Conservation (phyloP, 2,329 filamentous ascomycete genomes). For the Aspergillus jensenii region DNA sequence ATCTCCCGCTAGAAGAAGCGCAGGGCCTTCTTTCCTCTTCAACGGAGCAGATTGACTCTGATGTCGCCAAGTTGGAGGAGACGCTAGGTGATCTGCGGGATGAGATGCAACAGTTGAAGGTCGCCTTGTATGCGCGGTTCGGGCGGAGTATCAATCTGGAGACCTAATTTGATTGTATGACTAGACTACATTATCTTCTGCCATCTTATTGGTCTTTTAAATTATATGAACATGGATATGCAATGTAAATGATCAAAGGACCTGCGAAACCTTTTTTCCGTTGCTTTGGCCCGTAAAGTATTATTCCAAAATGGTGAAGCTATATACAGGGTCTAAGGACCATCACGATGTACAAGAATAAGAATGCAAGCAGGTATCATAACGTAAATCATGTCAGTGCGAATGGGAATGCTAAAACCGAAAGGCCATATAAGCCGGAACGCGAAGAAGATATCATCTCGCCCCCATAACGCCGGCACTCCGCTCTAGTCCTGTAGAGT, state of each 20-base stretch:
- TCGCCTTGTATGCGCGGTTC: slow-evolving; percentile 89
- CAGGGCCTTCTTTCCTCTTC: slow-evolving; percentile 78
- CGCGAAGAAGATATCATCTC: neutral
- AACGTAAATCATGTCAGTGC: slow-evolving; percentile 3
- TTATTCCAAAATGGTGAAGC: neutral
- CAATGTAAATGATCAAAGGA: neutral
- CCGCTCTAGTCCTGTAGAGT: neutral
- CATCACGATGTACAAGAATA: neutral
- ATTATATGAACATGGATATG: neutral
- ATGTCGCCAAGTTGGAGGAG: slow-evolving; percentile 74
- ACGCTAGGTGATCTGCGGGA: slow-evolving; percentile 72
- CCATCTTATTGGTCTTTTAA: neutral
- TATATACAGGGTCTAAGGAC: slow-evolving; percentile 4
- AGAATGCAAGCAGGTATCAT: neutral
- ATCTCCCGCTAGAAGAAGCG: slow-evolving; percentile 77
- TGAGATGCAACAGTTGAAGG: slow-evolving; percentile 87
- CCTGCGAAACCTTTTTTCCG: neutral
- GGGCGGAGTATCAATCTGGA: slow-evolving; percentile 97
- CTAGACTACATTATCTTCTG: neutral
- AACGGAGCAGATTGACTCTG: slow-evolving; percentile 71
- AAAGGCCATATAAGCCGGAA: neutral
- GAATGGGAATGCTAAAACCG: neutral
- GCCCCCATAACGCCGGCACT: neutral
- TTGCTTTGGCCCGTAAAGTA: neutral
- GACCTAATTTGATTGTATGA: slow-evolving; percentile 60